phyloP scores from a whole-genome alignment of 163 green algal genomes.

The Chlamydomonas reinhardtii region DNA sequence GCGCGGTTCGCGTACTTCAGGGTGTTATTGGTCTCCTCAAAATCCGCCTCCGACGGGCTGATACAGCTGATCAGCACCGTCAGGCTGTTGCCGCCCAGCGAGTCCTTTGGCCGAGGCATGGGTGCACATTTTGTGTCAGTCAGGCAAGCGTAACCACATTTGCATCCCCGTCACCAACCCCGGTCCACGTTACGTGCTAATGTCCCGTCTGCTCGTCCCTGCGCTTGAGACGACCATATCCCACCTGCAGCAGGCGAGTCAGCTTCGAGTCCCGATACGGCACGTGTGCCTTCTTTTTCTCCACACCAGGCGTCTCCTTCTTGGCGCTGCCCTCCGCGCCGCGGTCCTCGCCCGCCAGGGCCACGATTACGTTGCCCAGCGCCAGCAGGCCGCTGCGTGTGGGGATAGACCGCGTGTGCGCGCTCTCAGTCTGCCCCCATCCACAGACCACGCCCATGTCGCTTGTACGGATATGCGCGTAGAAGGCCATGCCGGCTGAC shows the following conservation, averaged over 20 bases:
- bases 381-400: conserved; percentile 68
- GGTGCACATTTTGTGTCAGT: too few species aligned
- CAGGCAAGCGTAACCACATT: not conserved
- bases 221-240: not conserved
- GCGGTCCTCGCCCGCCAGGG: conserved; percentile 56
- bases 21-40: conserved; percentile 82
- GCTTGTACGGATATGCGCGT: too few species aligned
- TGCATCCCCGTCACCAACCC: too few species aligned
- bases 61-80: conserved; percentile 83
- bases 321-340: conserved; percentile 47
- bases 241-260: conserved; percentile 79
- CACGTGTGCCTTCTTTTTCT: conserved; percentile 45
- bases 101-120: conserved; percentile 55
- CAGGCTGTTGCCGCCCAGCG: conserved; percentile 76
- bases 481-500: too few species aligned
- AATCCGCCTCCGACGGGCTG: conserved; percentile 69
- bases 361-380: conserved; percentile 83
- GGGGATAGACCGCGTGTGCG: too few species aligned
- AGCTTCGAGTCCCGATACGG: conserved; percentile 81
- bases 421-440: too few species aligned
- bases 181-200: too few species aligned
- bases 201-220: not conserved
- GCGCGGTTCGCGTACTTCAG: conserved; percentile 80
- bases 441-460: too few species aligned
- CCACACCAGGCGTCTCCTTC: conserved; percentile 12